These are phyloP conservation scores for Waitea zeae DNA, from an alignment of 1,284 basidiomycete species.

Conservation along the genomic window DNA sequence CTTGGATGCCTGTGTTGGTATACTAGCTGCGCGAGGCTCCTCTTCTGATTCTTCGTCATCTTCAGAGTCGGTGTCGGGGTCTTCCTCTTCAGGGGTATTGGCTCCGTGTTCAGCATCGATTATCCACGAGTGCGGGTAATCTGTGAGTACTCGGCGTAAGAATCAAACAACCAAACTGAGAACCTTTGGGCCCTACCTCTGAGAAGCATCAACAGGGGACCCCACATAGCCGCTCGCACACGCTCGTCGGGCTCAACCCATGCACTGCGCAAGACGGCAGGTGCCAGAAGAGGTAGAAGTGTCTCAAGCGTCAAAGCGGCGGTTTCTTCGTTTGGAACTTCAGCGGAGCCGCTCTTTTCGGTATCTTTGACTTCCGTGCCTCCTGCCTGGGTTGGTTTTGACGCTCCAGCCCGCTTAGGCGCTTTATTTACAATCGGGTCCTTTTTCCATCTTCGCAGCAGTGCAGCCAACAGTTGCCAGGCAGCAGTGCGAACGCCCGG, in stretches of 20 bases:
- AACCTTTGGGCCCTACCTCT: conserved; percentile 38
- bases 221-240: conserved; percentile 54
- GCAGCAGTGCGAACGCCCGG: conserved; percentile 50
- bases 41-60: conserved; percentile 19
- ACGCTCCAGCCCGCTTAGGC: too few relatives aligned
- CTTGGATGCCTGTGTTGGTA: conserved; percentile 3
- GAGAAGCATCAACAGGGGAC: conserved; percentile 53
- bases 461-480: conserved; percentile 31
- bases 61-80: conserved; percentile 13
- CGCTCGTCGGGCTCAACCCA: conserved; percentile 60
- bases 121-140: conserved; percentile 45
- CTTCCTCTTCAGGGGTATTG: conserved; percentile 12
- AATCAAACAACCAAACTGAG: conserved; percentile 1
- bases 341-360: too few relatives aligned
- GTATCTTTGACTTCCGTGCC: too few relatives aligned
- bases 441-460: too few relatives aligned
- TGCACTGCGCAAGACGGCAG: conserved; percentile 49
- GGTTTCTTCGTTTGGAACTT: too few relatives aligned
- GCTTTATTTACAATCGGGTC: too few relatives aligned
- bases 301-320: conserved; percentile 19
- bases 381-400: too few relatives aligned
- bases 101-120: conserved; percentile 18
- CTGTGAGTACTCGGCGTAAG: conserved; percentile 17
- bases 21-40: too few relatives aligned
- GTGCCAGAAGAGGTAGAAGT: conserved; percentile 29